These are phyloP conservation scores for Luffa aegyptiaca DNA, from an alignment of 306 rosid genomes.

Conservation along the genomic window DNA sequence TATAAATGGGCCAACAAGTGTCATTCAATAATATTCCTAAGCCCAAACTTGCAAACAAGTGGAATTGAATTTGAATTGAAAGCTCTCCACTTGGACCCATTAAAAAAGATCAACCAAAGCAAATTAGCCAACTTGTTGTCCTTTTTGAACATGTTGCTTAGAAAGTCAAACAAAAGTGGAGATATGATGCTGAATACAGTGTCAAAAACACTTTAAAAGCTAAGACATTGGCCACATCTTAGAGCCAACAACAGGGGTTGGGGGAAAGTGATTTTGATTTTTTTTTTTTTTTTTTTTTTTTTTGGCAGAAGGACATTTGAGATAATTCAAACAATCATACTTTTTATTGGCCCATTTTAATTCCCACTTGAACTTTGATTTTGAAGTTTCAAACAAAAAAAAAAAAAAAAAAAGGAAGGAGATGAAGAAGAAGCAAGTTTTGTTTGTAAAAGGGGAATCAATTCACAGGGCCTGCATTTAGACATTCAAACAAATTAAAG, in stretches of 20 bases:
- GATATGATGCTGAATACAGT: not conserved
- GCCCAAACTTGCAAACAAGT: not conserved
- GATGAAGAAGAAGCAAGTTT: not conserved
- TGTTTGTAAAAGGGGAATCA: not conserved
- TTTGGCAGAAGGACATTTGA: not conserved
- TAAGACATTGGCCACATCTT: not conserved
- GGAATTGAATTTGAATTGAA: not conserved
- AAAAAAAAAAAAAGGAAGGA: no score
- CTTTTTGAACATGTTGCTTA: not conserved
- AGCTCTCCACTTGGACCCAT: not conserved
- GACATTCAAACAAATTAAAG: conserved; percentile 4
- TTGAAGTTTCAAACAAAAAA: not conserved
- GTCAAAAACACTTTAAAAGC: not conserved
- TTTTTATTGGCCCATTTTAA: not conserved
- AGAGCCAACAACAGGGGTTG: not conserved
- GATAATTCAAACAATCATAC: not conserved
- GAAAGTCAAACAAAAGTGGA: conserved; percentile 4
- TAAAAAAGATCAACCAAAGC: not conserved
- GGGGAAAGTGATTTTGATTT: not conserved
- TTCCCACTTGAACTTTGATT: not conserved
- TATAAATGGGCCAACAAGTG: not conserved
- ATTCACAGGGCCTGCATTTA: not conserved
- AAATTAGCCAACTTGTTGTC: not conserved
- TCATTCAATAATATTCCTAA: not conserved
- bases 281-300: not conserved